Evolutionary conservation across 2,329 filamentous ascomycete genomes (phyloP).

Genomic region (Dothidotthia symphoricarpi): DNA sequence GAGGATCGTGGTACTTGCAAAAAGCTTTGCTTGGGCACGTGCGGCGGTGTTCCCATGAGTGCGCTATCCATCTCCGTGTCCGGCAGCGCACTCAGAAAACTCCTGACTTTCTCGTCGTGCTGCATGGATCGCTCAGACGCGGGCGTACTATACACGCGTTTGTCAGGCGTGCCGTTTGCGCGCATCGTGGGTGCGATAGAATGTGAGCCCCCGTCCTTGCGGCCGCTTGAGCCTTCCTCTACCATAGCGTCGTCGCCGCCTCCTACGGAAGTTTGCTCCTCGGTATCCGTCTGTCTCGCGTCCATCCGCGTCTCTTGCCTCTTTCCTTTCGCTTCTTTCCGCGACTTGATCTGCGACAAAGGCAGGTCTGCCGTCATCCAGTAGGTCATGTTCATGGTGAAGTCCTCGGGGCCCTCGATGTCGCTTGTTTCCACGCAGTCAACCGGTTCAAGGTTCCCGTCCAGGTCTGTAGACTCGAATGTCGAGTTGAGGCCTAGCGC

Average conservation of each 20-base stretch:
- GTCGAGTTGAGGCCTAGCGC: constrained; percentile 39
- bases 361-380: constrained; percentile 43
- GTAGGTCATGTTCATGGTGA: constrained; percentile 46
- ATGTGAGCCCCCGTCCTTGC: not conserved
- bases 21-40: constrained; percentile 23
- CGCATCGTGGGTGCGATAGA: constrained; percentile 7
- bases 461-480: constrained; percentile 35
- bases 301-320: constrained; percentile 20
- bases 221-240: constrained; percentile 13
- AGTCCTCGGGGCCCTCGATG: constrained; percentile 44
- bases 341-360: constrained; percentile 29
- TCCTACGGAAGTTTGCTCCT: constrained; percentile 14
- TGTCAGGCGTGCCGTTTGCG: constrained; percentile 11
- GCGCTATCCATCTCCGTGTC: constrained; percentile 35
- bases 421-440: constrained; percentile 42
- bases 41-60: constrained; percentile 27
- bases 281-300: constrained; percentile 11
- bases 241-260: constrained; percentile 22
- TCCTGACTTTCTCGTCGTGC: constrained; percentile 41
- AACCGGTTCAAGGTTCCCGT: constrained; percentile 28
- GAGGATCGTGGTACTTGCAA: constrained; percentile 29
- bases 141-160: too few species aligned
- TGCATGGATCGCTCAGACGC: constrained; percentile 37
- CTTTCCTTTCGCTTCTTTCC: constrained; percentile 29
- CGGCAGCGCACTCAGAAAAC: constrained; percentile 40